Percentiles rank a stretch among this genome's conserved stretches.
Evolutionary conservation across 257 asterid genomes (phyloP).

Genomic region (Fraxinus quadrangulata): DNA sequence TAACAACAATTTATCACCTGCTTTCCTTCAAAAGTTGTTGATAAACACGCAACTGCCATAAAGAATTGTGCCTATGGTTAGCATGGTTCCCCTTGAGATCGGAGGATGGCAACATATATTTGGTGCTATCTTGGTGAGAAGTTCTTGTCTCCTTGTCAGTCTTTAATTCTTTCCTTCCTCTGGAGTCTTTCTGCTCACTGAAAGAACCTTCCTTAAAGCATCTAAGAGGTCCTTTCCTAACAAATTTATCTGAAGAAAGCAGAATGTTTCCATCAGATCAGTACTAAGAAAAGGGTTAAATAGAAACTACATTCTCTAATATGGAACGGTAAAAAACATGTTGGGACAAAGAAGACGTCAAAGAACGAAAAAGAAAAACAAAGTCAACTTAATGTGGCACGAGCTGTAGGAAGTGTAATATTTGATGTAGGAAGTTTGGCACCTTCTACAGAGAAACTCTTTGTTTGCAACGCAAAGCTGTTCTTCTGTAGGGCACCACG

Average conservation of each 20-base stretch:
- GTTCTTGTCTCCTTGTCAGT: conserved; percentile 39
- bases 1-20: conserved; percentile 48
- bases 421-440: conserved; percentile 39
- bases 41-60: conserved; percentile 68
- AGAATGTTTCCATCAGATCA: conserved; percentile 31
- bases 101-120: conserved; percentile 36
- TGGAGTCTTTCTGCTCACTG: conserved; percentile 41
- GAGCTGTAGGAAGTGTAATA: conserved; percentile 49
- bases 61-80: conserved; percentile 41
- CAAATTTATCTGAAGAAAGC: conserved; percentile 45
- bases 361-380: conserved; percentile 18
- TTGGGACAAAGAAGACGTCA: neutral
- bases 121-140: conserved; percentile 32
- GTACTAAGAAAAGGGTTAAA: conserved; percentile 10
- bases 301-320: conserved; percentile 17
- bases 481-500: conserved; percentile 43
- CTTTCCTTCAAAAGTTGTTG: conserved; percentile 77
- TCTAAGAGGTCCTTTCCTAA: conserved; percentile 44
- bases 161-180: conserved; percentile 43
- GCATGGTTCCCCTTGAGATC: conserved; percentile 50
- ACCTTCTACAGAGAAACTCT: conserved; percentile 39
- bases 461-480: conserved; percentile 29
- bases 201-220: conserved; percentile 41
- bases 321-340: neutral
- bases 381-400: conserved; percentile 20